These are phyloP conservation scores for Allomyces javanicus DNA, from an alignment of 192 early-diverging fungal species.

Conservation along the genomic window DNA sequence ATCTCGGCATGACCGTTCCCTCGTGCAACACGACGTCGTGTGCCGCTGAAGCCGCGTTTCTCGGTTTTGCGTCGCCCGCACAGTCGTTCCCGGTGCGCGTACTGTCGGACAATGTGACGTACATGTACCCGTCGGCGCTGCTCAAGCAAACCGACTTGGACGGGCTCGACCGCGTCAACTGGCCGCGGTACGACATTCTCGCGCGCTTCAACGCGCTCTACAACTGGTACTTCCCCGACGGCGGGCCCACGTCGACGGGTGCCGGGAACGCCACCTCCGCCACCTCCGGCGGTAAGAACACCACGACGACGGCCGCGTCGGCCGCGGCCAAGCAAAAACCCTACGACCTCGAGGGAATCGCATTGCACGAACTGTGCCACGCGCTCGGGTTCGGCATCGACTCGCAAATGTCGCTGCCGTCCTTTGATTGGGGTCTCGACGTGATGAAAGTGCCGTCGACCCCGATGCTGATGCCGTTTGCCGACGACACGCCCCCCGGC, in stretches of 20 bases:
- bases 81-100: background rate
- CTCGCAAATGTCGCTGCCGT: too few species aligned
- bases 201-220: background rate
- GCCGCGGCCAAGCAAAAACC: background rate
- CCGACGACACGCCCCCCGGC: too few species aligned
- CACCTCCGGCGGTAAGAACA: too few species aligned
- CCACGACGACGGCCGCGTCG: background rate
- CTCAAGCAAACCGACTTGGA: background rate
- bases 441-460: too few species aligned
- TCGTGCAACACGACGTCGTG: background rate
- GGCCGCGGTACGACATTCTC: background rate
- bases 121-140: background rate
- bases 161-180: background rate
- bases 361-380: background rate
- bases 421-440: too few species aligned
- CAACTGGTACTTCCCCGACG: background rate
- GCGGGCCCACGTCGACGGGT: background rate
- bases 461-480: too few species aligned
- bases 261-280: too few species aligned
- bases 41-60: background rate
- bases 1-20: background rate
- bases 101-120: background rate
- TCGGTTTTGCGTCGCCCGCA: background rate
- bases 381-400: background rate
- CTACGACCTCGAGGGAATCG: background rate